Conservation (phyloP, 1,284 basidiomycete genomes). For the Tylopilus sp. region DNA sequence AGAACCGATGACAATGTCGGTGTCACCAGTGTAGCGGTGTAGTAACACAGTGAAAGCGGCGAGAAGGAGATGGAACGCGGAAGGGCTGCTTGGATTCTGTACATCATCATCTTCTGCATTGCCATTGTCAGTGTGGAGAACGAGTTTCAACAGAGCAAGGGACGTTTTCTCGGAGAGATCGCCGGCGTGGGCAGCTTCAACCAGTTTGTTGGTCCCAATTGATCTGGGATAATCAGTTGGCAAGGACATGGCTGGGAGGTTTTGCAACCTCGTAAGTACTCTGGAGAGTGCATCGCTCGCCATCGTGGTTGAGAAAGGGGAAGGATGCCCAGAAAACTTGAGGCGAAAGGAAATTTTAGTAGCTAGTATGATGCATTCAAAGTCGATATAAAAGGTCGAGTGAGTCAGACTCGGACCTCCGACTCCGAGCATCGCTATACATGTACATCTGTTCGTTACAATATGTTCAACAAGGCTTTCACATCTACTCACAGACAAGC, state of each 20-base stretch:
- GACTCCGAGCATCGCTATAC: no score
- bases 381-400: neutral
- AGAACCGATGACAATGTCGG: slow-evolving; percentile 93
- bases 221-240: slow-evolving; percentile 98
- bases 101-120: slow-evolving; percentile 65
- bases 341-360: slow-evolving; percentile 12
- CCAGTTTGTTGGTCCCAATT: slow-evolving; percentile 74
- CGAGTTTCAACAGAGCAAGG: slow-evolving; percentile 79
- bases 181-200: slow-evolving; percentile 82
- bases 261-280: slow-evolving; percentile 73
- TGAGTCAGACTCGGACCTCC: no score
- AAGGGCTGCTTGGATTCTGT: slow-evolving; percentile 62
- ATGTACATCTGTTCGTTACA: no score
- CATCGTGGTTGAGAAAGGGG: slow-evolving; percentile 43
- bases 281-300: slow-evolving; percentile 56
- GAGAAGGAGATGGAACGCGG: slow-evolving; percentile 92
- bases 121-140: slow-evolving; percentile 72
- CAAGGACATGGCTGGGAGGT: slow-evolving; percentile 90
- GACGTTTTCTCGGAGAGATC: slow-evolving; percentile 78
- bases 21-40: slow-evolving; percentile 97
- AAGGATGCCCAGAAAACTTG: neutral
- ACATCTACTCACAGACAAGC: no score
- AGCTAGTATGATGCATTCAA: neutral
- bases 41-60: slow-evolving; percentile 93
- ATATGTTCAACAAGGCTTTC: no score